Evolutionary conservation across 768 basidiomycete genomes (phyloP), one percentile per base, ranked within the genome.

Genomic region (Galerina sulciceps): DNA sequence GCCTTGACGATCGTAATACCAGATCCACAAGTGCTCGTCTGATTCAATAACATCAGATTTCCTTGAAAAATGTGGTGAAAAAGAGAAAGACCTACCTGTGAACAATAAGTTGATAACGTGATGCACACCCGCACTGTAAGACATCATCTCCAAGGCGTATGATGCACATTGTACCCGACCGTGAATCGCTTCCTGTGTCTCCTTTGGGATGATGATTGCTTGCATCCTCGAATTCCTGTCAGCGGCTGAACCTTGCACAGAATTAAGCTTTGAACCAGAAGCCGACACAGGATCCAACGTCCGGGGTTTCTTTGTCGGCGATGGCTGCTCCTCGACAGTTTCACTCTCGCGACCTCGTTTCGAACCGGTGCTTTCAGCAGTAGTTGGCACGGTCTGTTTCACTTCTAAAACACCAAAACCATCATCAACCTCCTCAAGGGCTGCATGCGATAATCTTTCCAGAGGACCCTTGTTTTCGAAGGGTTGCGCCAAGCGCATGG

Each of bases 1-100:
- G 9, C 71, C 69, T 43, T 67, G 59, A 18, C 61, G 50, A 55
- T 74, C 71, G 43, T 62, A 67, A 40, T 60, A 70, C 61, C 66
- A 72, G 31, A 69, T 44, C 26, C 62, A 70, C n/a, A 67, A 34
- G 45, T 58, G 23, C 17, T 67, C 61, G 50, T 71, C 65, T 70
- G 26, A 15, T 10, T 22, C 10, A 10, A 34, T 42, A 15, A 31
- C 22, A 20, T 13, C 5, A 55, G 26, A 18, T 5, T 47, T 44
- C 15, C 31, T 13, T 23, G 13, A 6, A 35, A 14, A 17, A 52
- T 9, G 42, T n/a, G 44, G 31, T 13, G 38, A 15, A 31, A 34
- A 2, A 18, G 20, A 20, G 20, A 15, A 38, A 41, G 40, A 40
- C 58, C 40, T 37, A 66, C 65, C 65, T 8, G 55, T 53, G 11